Percentiles rank a stretch among this genome's conserved stretches.
These are phyloP conservation scores for Candida germanica DNA, from an alignment of 805 yeast genomes.

Conservation along the genomic window DNA sequence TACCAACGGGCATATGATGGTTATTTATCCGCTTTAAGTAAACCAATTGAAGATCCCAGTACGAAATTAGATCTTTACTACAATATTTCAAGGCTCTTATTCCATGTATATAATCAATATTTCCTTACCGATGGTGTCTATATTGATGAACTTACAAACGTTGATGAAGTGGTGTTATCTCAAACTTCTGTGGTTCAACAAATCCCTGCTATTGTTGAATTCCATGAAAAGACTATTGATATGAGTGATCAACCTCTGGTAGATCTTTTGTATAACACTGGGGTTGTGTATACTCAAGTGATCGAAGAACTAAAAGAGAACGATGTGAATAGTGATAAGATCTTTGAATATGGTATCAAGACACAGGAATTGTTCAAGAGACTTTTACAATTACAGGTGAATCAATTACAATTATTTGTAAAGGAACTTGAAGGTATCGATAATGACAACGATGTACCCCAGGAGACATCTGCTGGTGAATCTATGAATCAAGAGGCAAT, in stretches of 20 bases:
- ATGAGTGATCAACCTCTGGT: slow-evolving; percentile 22
- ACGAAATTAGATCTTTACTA: slow-evolving; percentile 46
- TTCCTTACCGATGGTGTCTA: slow-evolving; percentile 46
- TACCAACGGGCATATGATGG: slow-evolving; percentile 54
- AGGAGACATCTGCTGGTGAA: no score
- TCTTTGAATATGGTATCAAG: slow-evolving; percentile 1
- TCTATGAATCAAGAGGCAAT: slow-evolving; percentile 1
- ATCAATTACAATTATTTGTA: slow-evolving; percentile 26
- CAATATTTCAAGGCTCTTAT: slow-evolving; percentile 57
- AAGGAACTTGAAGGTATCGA: slow-evolving; percentile 16
- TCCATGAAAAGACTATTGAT: slow-evolving; percentile 37
- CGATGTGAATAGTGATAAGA: slow-evolving; percentile 17
- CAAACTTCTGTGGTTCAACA: slow-evolving; percentile 33
- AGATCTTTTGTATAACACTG: slow-evolving; percentile 48
- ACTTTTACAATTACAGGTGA: slow-evolving; percentile 17
- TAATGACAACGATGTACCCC: not conserved
- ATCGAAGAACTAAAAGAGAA: slow-evolving; percentile 27
- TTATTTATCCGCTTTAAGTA: slow-evolving; percentile 19
- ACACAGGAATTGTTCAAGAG: slow-evolving; percentile 3
- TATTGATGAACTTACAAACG: slow-evolving; percentile 25
- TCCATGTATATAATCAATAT: slow-evolving; percentile 54
- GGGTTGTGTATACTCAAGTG: slow-evolving; percentile 45
- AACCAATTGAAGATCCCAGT: not conserved
- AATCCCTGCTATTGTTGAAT: slow-evolving; percentile 29
- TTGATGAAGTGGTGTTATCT: slow-evolving; percentile 26